Conservation (phyloP, 2,329 filamentous ascomycete genomes). For the Shiraia bambusicola region DNA sequence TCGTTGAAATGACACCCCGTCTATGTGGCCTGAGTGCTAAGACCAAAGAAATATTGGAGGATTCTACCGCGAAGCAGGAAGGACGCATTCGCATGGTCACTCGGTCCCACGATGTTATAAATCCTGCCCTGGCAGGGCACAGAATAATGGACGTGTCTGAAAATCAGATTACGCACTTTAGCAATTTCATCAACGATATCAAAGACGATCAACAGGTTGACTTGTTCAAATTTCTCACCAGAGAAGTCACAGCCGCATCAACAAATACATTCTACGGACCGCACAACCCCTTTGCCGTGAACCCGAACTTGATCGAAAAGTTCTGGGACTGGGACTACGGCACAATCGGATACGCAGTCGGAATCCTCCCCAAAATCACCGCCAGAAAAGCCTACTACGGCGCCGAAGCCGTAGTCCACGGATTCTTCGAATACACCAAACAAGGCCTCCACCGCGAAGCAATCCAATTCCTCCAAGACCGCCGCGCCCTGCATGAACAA, state of each 20-base stretch:
- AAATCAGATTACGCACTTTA: constrained; percentile 41
- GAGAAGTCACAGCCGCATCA: constrained; percentile 39
- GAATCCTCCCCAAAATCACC: constrained; percentile 40
- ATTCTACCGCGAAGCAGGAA: constrained; percentile 30
- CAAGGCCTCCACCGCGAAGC: constrained; percentile 22
- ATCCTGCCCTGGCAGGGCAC: constrained; percentile 34
- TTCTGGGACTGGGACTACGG: constrained; percentile 49
- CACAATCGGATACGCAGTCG: constrained; percentile 31
- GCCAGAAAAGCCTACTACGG: constrained; percentile 44
- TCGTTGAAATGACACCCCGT: constrained; percentile 42
- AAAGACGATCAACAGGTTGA: constrained; percentile 34
- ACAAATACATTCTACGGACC: constrained; percentile 48
- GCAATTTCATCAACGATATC: constrained; percentile 19
- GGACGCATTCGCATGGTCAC: constrained; percentile 32
- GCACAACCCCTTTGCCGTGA: constrained; percentile 45
- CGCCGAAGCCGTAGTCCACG: constrained; percentile 34
- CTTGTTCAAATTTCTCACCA: constrained; percentile 41
- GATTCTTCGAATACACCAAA: constrained; percentile 31
- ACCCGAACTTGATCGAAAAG: constrained; percentile 41
- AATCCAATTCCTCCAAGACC: constrained; percentile 25
- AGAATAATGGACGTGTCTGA: constrained; percentile 39
- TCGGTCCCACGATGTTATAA: constrained; percentile 38
- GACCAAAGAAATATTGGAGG: constrained; percentile 30
- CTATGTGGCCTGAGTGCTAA: constrained; percentile 41
- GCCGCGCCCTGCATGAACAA: constrained; percentile 19